Base-by-base conservation (phyloP, 176 grass and related monocot species). In the Raddia distichophylla region DNA sequence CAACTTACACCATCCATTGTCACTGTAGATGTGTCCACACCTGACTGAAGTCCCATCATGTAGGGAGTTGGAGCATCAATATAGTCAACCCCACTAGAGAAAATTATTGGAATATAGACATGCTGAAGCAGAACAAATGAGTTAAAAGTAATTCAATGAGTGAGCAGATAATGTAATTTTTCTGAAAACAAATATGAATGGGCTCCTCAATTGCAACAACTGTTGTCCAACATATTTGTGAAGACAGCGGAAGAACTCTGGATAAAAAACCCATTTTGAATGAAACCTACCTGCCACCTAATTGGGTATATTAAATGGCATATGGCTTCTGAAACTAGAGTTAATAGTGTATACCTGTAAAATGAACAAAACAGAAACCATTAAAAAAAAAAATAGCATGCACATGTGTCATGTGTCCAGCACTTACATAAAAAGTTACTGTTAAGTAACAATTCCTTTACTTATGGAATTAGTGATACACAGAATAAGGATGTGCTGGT, bases 41-140 rank as follows among this genome's bases (percentile, higher is more conserved):
- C 93, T 73, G 96, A 99, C 82, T 99, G 93, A 93, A 99, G 93
- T 82, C 96, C 96, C 96, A 99, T 99, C 96, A 99, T 99, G 85
- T 95, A 99, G 47, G 96, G 96, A 82, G 96, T 99, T 16, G 96
- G 96, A 75, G 92, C 93, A 86, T 99, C 96, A 82, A 99, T 99
- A 85, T 99, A 99, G 76, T 99, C 96, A 80, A 99, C 93, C 27
- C 96, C 96, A 90, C 96, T 99, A 76, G 94, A 99, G 86, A 99
- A 99, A 74, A 99, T 91, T 87, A 95, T 88, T 90, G 96, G 96
- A 83, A 99, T 99, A 57, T 99, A 99, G 44, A 95, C 96, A 85
- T 99, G 96, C 96, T 99, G 86, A 82, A 91, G 78, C 51, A 88
- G 10, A 84, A 79, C 42, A 74, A 91, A 88, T 67, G 72, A 78